These are phyloP conservation scores for Boletus rex-veris DNA, from an alignment of 768 basidiomycete genomes.

Conservation along the genomic window DNA sequence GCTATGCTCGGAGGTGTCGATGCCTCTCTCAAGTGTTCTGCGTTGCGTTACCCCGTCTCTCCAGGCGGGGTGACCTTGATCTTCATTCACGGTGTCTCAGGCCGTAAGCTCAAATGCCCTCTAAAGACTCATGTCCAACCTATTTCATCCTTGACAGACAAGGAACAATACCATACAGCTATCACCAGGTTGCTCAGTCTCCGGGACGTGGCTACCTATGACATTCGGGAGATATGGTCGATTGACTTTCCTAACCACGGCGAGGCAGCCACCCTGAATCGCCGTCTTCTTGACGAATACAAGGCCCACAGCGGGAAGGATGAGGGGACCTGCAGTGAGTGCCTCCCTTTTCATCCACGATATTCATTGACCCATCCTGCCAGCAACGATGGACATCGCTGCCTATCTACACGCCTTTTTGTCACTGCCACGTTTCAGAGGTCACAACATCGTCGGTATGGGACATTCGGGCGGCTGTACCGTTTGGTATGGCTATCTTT, in stretches of 20 bases:
- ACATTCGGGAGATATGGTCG: constrained; percentile 33
- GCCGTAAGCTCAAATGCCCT: constrained; percentile 17
- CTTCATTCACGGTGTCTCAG: constrained; percentile 26
- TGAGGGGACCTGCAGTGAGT: constrained; percentile 23
- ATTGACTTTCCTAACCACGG: constrained; percentile 38
- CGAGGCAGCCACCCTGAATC: constrained; percentile 33
- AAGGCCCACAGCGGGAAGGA: constrained; percentile 10
- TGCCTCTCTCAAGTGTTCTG: constrained; percentile 19
- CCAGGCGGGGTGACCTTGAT: constrained; percentile 23
- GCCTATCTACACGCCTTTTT: constrained; percentile 26
- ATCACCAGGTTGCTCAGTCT: constrained; percentile 18
- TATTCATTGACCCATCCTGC: neutral
- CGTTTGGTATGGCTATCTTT: constrained; percentile 14
- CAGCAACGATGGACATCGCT: constrained; percentile 24
- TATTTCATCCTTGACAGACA: constrained; percentile 14
- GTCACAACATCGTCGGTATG: constrained; percentile 23
- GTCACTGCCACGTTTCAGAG: constrained; percentile 20
- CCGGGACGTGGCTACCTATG: constrained; percentile 9
- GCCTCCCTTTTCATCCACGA: neutral
- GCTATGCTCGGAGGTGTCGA: constrained; percentile 16
- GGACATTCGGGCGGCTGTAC: constrained; percentile 32
- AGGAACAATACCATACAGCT: constrained; percentile 27
- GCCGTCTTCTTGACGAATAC: constrained; percentile 21
- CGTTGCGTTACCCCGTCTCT: constrained; percentile 27
- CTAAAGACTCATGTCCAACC: neutral